Base-by-base conservation (phyloP, 2,329 filamentous ascomycete species). In the Colletotrichum sp. region DNA sequence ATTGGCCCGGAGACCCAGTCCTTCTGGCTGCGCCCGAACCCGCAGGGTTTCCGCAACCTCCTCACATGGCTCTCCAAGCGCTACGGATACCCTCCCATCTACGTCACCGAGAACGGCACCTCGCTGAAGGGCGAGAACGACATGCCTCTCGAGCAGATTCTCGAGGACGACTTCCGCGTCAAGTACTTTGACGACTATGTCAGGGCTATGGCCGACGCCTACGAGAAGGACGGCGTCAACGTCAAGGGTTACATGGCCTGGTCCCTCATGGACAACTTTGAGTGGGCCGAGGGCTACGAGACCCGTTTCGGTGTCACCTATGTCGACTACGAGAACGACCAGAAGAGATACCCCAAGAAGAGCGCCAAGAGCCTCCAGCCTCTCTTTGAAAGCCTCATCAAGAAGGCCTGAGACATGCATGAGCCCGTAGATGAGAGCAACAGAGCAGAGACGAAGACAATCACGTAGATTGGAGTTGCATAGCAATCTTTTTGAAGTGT, bases 261-360 rank as follows among this genome's bases (percentile, higher is more conserved):
- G 95, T 95, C 93, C 83, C 89, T 98, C 78, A 91, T 98, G 90
- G 95, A 98, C 85, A 96, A 96, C 87, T 96, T 96, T 81, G 95
- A 96, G 85, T 96, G 94, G 94, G 94, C 95, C n/a, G 95, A 98
- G 83, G 95, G 95, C 13, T 98, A 96, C 82, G 93, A 95, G 86
- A 97, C 95, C 59, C 90, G 95, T 55, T 98, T 98, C 80, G 95
- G 95, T 30, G 94, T 96, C 72, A 95, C 93, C 8, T 97, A 90
- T 82, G 95, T 98, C 68, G 95, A 98, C 85, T 98, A 97, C 83
- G 87, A 91, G 80, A 91, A 95, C 79, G 93, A 92, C 28, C 95
- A 98, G 88, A 94, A 93, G 87, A 89, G 95, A 67, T 90, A 93
- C 79, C 93, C 95, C 52, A 98, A 98, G 90, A 95, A 96, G 90